Base-by-base conservation (phyloP, 1,284 basidiomycete genomes). In the Baeospora myosura region DNA sequence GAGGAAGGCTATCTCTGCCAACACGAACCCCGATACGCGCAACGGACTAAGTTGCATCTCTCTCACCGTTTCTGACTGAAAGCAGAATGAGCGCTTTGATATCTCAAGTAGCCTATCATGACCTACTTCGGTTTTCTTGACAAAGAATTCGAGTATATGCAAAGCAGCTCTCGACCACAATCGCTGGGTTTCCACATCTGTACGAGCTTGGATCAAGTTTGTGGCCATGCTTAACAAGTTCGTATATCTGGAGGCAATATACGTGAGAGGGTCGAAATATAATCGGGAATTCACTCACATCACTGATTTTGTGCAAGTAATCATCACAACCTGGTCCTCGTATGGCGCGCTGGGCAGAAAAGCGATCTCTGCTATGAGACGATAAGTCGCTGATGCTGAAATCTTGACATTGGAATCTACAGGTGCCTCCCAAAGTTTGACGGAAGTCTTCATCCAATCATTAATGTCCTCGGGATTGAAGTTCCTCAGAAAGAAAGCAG, bases 1-100 rank as follows among this genome's bases (percentile, higher is more conserved):
- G 2, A 86, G 66, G 48, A 85, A 77, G 0, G 81, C 75, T 18
- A 88, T 77, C 59, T 89, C 86, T 1, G 74, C 68, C 12, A 88
- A 55, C 2, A 72, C 70, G 47, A 88, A 76, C 2, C 79, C 76
- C 2, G 80, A 69, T 2, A 77, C 60, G 29, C 81, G 77, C 8
- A 63, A 62, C 3, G 66, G 51, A 33, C 72, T 66, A 7, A 66
- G 55, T 50, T 81, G 78, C 24, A 76, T 55, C 0, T 61, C 60
- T 44, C 61, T 68, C 24, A 75, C n/a, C n/a, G n/a, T n/a, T n/a
- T n/a, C n/a, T n/a, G n/a, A n/a, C n/a, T n/a, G n/a, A n/a, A n/a
- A n/a, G n/a, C n/a, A n/a, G n/a, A n/a, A n/a, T n/a, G n/a, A n/a
- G n/a, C n/a, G n/a, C n/a, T n/a, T n/a, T n/a, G n/a, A n/a, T n/a